A percentile compares a stretch with the other conserved stretches of the same genome.
These are phyloP conservation scores for Lactarius hatsudake DNA, from an alignment of 768 basidiomycete genomes.

Conservation along the genomic window DNA sequence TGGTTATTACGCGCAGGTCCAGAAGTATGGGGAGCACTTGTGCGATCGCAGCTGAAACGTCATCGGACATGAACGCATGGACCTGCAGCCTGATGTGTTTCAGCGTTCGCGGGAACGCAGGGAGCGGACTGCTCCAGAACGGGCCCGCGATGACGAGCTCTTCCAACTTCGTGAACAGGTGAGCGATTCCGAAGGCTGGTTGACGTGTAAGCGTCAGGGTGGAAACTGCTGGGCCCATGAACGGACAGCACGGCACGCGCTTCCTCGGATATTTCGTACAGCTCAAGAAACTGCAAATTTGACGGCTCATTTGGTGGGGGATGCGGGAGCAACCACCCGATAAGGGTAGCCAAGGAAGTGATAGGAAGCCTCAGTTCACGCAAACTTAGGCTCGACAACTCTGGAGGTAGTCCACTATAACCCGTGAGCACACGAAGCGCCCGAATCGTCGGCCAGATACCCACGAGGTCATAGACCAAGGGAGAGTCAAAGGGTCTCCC, in stretches of 20 bases:
- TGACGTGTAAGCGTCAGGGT: conserved; percentile 19
- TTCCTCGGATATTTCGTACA: conserved; percentile 15
- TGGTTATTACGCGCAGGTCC: conserved; percentile 8
- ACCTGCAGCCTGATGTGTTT: conserved; percentile 22
- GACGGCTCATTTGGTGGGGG: background rate
- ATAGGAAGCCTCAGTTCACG: conserved; percentile 22
- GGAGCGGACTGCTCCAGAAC: conserved; percentile 18
- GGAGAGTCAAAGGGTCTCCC: conserved; percentile 3
- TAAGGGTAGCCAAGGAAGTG: conserved; percentile 10
- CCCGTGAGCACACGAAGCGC: conserved; percentile 19
- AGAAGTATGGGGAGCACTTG: background rate
- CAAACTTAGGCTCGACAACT: background rate
- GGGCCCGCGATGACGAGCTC: conserved; percentile 20
- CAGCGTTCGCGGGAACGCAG: conserved; percentile 13
- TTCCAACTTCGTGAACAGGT: conserved; percentile 12
- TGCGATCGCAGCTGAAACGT: conserved; percentile 5
- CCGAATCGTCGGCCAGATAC: conserved; percentile 12
- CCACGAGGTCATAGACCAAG: conserved; percentile 16
- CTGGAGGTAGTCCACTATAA: background rate
- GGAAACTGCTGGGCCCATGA: conserved; percentile 5
- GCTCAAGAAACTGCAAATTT: conserved; percentile 10
- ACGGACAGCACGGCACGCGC: background rate
- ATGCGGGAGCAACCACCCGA: conserved; percentile 20
- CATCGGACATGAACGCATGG: conserved; percentile 18
- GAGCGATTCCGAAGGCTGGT: conserved; percentile 14